These are phyloP conservation scores for Santalum album DNA, from an alignment of 164 flowering plant species.

Conservation along the genomic window DNA sequence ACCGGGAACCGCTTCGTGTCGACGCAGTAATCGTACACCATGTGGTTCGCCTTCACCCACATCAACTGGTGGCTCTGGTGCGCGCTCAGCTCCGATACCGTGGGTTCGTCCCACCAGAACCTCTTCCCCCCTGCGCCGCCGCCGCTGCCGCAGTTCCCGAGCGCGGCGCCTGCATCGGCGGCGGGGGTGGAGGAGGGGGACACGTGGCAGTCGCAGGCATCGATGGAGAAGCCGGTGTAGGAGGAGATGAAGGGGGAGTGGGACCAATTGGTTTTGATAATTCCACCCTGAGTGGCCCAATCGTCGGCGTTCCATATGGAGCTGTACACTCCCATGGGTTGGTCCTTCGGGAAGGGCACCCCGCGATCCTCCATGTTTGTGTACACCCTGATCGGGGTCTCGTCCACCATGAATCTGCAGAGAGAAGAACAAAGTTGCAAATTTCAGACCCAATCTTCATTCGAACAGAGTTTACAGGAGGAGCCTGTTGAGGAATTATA, in stretches of 20 bases:
- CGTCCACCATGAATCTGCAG: slow-evolving; percentile 76
- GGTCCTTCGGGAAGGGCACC: slow-evolving; percentile 70
- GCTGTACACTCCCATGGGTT: slow-evolving; percentile 94
- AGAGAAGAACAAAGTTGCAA: too few species aligned
- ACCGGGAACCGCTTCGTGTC: slow-evolving; percentile 68
- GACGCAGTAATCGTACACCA: slow-evolving; percentile 76
- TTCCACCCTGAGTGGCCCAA: slow-evolving; percentile 97
- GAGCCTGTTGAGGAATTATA: too few species aligned
- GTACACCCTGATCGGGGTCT: slow-evolving; percentile 77
- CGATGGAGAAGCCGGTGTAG: slow-evolving; percentile 66
- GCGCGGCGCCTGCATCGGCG: slow-evolving; percentile 42
- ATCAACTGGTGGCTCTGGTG: slow-evolving; percentile 89
- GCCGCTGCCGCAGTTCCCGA: too few species aligned
- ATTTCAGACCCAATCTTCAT: too few species aligned
- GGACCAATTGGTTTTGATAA: slow-evolving; percentile 83
- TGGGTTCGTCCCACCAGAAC: slow-evolving; percentile 89
- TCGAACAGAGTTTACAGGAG: too few species aligned
- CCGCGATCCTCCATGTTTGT: slow-evolving; percentile 71
- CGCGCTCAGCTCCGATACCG: slow-evolving; percentile 54
- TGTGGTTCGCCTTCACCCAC: slow-evolving; percentile 80
- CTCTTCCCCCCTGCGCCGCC: too few species aligned
- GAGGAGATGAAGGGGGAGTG: slow-evolving; percentile 80
- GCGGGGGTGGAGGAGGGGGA: slow-evolving; percentile 23
- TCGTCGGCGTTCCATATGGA: slow-evolving; percentile 99
- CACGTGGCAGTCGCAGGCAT: slow-evolving; percentile 75